A percentile compares a stretch with the other conserved stretches of the same genome.
These are phyloP conservation scores for Eremochloa ophiuroides DNA, from an alignment of 176 grass and related monocot species.

Conservation along the genomic window DNA sequence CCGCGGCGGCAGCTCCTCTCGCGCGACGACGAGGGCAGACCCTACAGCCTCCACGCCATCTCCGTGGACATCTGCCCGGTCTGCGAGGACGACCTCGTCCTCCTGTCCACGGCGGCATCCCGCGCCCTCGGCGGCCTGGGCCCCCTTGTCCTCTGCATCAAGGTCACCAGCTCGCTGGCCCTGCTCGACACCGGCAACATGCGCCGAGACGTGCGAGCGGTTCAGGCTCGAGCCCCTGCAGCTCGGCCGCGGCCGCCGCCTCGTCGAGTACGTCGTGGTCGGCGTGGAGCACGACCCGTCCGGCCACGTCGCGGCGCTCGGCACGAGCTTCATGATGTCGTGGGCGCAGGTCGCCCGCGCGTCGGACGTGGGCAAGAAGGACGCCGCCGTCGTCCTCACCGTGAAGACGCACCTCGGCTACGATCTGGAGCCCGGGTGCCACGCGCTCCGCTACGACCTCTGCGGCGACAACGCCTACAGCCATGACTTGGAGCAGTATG, in stretches of 20 bases:
- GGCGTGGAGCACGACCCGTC: slow-evolving; percentile 40
- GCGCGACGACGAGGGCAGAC: slow-evolving; percentile 26
- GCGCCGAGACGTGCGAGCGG: slow-evolving; percentile 41
- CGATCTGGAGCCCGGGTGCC: slow-evolving; percentile 44
- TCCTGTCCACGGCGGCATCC: slow-evolving; percentile 32
- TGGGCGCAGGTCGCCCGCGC: slow-evolving; percentile 40
- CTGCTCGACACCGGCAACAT: slow-evolving; percentile 48
- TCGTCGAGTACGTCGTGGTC: slow-evolving; percentile 67
- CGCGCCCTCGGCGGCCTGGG: slow-evolving; percentile 52
- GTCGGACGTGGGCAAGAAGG: slow-evolving; percentile 56
- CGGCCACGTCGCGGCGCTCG: slow-evolving; percentile 13
- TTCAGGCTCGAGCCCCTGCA: slow-evolving; percentile 39
- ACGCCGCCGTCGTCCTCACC: slow-evolving; percentile 32
- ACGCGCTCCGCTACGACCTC: slow-evolving; percentile 53
- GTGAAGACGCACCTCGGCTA: slow-evolving; percentile 67
- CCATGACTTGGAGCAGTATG: slow-evolving; percentile 37
- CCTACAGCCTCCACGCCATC: slow-evolving; percentile 34
- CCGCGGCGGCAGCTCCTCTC: slow-evolving; percentile 61
- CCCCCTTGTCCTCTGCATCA: slow-evolving; percentile 56
- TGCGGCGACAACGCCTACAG: slow-evolving; percentile 30
- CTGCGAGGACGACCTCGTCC: slow-evolving; percentile 61
- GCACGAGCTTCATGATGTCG: slow-evolving; percentile 24
- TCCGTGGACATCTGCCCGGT: slow-evolving; percentile 58
- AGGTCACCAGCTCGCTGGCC: slow-evolving; percentile 42
- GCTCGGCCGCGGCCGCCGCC: slow-evolving; percentile 43